Evolutionary conservation across 2,329 filamentous ascomycete species (phyloP).

Genomic region (Cladosporium sp.): DNA sequence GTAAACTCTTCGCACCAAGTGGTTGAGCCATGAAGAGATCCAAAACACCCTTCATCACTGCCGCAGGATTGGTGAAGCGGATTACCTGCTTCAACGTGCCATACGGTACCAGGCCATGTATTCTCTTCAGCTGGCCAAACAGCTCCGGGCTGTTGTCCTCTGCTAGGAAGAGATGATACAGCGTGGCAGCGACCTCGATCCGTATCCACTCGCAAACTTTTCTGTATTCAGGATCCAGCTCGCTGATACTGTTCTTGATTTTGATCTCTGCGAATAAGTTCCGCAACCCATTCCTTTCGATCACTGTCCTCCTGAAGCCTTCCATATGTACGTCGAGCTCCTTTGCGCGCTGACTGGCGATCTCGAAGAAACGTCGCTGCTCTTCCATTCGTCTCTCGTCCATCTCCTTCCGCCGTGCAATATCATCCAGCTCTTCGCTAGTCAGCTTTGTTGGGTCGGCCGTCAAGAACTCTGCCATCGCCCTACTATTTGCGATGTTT

Average conservation of each 20-base stretch:
- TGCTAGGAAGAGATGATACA: constrained; percentile 95
- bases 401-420: constrained; percentile 71
- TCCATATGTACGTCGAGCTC: constrained; percentile 99
- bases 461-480: constrained; percentile 80
- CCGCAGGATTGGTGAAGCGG: constrained; percentile 89
- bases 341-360: constrained; percentile 81
- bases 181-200: constrained; percentile 92
- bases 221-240: constrained; percentile 90
- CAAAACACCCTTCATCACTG: constrained; percentile 92
- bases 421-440: constrained; percentile 80
- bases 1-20: constrained; percentile 80
- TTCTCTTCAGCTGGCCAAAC: constrained; percentile 88
- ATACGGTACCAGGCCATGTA: constrained; percentile 93
- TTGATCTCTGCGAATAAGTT: constrained; percentile 91
- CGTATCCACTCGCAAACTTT: constrained; percentile 98
- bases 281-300: constrained; percentile 78
- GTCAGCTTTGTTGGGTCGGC: constrained; percentile 66
- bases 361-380: constrained; percentile 91
- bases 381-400: constrained; percentile 88
- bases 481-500: constrained; percentile 74
- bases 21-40: constrained; percentile 95
- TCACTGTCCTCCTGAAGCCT: constrained; percentile 63
- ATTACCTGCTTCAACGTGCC: constrained; percentile 94
- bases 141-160: constrained; percentile 97
- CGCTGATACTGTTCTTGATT: constrained; percentile 78